A percentile compares a stretch with the other conserved stretches of the same genome.
Conservation (phyloP, 2,329 filamentous ascomycete genomes). For the Chalara sp. region DNA sequence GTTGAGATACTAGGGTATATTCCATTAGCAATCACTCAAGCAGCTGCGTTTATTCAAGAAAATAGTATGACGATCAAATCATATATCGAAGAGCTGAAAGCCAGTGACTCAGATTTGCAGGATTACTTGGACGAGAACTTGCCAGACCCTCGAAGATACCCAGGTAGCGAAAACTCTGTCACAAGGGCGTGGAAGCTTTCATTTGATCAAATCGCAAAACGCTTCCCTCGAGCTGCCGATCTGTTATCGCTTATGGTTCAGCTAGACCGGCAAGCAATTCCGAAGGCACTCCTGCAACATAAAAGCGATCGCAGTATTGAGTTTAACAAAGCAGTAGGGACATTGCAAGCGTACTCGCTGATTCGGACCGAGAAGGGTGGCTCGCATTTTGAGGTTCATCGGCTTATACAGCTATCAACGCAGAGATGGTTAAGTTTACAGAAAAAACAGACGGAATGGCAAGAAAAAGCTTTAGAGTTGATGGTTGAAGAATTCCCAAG, state of each 20-base stretch:
- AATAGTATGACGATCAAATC: slow-evolving; percentile 1
- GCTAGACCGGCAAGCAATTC: slow-evolving; percentile 16
- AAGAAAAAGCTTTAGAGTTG: slow-evolving; percentile 1
- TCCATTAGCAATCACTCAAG: slow-evolving; percentile 19
- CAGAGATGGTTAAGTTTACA: neutral
- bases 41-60: slow-evolving; percentile 11
- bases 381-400: slow-evolving; percentile 2
- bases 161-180: slow-evolving; percentile 27
- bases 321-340: slow-evolving; percentile 29
- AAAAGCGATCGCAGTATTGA: slow-evolving; percentile 4
- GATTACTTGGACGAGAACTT: slow-evolving; percentile 5
- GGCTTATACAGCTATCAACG: neutral
- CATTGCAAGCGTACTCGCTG: slow-evolving; percentile 31
- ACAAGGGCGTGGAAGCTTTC: slow-evolving; percentile 30
- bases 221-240: slow-evolving; percentile 11
- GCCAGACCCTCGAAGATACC: slow-evolving; percentile 26
- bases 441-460: neutral
- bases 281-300: slow-evolving; percentile 6
- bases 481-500: slow-evolving; percentile 8
- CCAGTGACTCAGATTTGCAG: slow-evolving; percentile 2
- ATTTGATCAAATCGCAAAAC: slow-evolving; percentile 27
- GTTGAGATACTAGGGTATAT: slow-evolving; percentile 14
- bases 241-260: slow-evolving; percentile 14
- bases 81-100: slow-evolving; percentile 2
- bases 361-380: slow-evolving; percentile 16